Percentiles rank a stretch among this genome's conserved stretches.
These are phyloP conservation scores for Globisporangium polare DNA, from an alignment of 352 stramenopile species.

Conservation along the genomic window DNA sequence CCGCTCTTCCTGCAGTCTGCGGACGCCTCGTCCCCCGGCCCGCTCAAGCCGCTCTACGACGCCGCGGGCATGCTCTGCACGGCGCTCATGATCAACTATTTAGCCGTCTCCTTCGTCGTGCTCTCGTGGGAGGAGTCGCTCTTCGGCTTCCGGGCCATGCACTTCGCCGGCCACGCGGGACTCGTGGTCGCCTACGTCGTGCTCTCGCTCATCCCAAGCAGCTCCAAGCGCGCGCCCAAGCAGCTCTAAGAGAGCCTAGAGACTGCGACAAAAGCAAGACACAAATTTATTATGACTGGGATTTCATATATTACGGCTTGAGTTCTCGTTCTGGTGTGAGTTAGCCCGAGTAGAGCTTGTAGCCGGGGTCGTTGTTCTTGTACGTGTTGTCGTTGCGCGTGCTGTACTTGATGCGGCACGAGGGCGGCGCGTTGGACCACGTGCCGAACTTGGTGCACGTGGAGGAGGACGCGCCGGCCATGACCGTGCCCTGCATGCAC, in stretches of 20 bases:
- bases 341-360: constrained; percentile 53
- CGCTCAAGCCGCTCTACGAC: constrained; percentile 60
- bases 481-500: constrained; percentile 40
- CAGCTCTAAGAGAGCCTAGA: constrained; percentile 21
- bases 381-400: constrained; percentile 47
- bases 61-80: constrained; percentile 49
- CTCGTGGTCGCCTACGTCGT: constrained; percentile 57
- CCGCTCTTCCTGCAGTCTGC: constrained; percentile 39
- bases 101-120: constrained; percentile 68
- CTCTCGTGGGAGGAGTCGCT: constrained; percentile 58
- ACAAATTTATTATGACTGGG: not conserved
- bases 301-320: not conserved
- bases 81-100: constrained; percentile 63
- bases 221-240: constrained; percentile 40
- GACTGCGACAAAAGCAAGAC: not conserved
- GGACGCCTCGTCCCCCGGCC: constrained; percentile 2
- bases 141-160: constrained; percentile 45
- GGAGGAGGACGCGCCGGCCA: constrained; percentile 25
- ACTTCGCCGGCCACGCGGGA: constrained; percentile 52
- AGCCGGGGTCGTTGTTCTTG: constrained; percentile 50
- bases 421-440: constrained; percentile 30
- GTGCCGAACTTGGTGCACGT: constrained; percentile 32
- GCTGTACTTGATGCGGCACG: constrained; percentile 45
- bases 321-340: not conserved
- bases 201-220: constrained; percentile 53